Base-by-base conservation (phyloP, 2,329 filamentous ascomycete genomes). In the Aureobasidium sp. region DNA sequence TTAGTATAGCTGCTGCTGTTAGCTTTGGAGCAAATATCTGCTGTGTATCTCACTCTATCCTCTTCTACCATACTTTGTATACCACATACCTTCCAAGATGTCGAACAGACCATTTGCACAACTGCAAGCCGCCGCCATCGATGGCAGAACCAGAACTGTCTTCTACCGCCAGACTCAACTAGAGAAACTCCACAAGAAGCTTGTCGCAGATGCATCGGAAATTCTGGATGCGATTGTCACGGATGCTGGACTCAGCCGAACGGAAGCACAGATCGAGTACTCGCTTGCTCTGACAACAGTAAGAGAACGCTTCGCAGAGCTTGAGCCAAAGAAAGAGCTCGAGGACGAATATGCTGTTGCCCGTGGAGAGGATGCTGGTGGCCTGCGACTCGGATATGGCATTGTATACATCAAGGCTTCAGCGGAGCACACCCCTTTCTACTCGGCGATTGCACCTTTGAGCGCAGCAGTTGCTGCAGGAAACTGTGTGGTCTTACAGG, bases 401-500 rank as follows among this genome's bases (percentile, higher is more conserved):
- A 70, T 78, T 57, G 74, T 78, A 1, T 79, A 79, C 46, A 78
- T 83, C 53, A 74, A 78, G 51, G 78, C 80, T 1, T 69, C 72
- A 10, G 69, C 62, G 7, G 45, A 50, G 27, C 77, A 83, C 66
- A 81, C 76, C 0, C 68, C 77, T 9, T 76, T 83, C 61, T 81
- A 76, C 63, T 79, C 75, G 0, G 65, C 74, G 1, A 64, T 81
- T 19, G 70, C 69, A 3, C 74, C 78, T 0, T 54, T 82, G 40
- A 74, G 73, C 35, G 74, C 78, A 4, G 78, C 79, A 8, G 64
- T 82, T 31, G 74, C 76, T 0, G 77, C 78, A 13, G 80, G 80
- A 0, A 82, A 80, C 61, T 81, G 78, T 64, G 72, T 81, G 3
- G 70, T 78, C 33, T 47, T 82, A 11, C 76, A 80, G 70, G 79